Evolutionary conservation across 75 land plant genomes (phyloP), one percentile per base, ranked within the genome.

Genomic region (Selaginella moellendorffii): DNA sequence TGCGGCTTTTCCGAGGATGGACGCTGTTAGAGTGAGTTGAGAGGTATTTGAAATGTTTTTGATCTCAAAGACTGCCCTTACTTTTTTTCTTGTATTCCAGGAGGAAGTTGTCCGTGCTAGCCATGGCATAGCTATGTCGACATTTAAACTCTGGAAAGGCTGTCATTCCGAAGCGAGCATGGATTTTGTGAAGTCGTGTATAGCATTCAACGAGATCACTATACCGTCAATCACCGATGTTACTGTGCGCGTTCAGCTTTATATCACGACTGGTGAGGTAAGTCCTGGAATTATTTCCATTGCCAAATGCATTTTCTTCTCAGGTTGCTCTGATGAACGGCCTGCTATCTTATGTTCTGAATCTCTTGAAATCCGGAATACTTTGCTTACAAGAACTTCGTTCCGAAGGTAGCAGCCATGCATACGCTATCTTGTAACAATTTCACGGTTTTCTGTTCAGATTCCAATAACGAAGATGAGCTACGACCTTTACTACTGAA

Each of bases 191-290:
- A 85, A 75, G 71, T 72, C 81, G 21, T 88, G 93, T 65, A 61
- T 85, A 25, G 76, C 85, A 26, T 88, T 85, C 68, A 77, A 75
- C 73, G 93, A 82, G 62, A 80, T 82, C 8, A 82, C 93, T 53
- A 77, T 88, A 65, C 84, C 93, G 24, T 80, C 83, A 21, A 70
- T 85, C 46, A 64, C 62, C 28, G 65, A 52, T 62, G 56, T 65
- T 27, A 22, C 67, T n/a, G 68, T 24, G 30, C 83, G 80, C 36
- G 30, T 82, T 53, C 65, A 82, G 69, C 76, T 85, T 5, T 85
- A 78, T 54, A 74, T 88, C 31, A 85, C 80, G 68, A 78, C 88
- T 59, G 85, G 88, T 1, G 88, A 88, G 88, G 93, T 88, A 64
- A 53, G 54, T 14, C 28, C 28, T 62, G 24, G 17, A 2, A 28